phyloP scores from a whole-genome alignment of 495 filamentous ascomycete genomes.

The Alectoria sarmentosa region DNA sequence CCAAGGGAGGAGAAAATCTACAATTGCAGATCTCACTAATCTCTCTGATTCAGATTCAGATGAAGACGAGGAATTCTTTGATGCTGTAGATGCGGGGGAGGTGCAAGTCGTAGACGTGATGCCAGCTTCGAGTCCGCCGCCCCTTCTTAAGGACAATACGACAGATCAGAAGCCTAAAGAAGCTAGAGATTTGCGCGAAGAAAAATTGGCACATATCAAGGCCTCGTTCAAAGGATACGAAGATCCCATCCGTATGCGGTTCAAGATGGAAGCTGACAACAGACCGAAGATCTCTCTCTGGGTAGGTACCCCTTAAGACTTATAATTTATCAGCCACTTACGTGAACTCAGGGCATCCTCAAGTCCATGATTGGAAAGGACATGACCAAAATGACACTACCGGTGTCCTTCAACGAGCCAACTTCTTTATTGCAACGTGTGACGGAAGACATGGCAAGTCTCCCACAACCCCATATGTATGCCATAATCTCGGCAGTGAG shows the following conservation, averaged over 20 bases:
- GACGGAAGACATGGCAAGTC: slow-evolving; percentile 70
- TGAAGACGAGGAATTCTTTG: slow-evolving; percentile 91
- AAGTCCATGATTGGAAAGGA: slow-evolving; percentile 99
- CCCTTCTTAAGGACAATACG: slow-evolving; percentile 31
- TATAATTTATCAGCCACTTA: slow-evolving; percentile 26
- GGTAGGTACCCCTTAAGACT: slow-evolving; percentile 51
- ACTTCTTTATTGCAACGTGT: slow-evolving; percentile 95
- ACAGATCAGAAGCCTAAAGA: slow-evolving; percentile 33
- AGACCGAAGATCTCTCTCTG: slow-evolving; percentile 91
- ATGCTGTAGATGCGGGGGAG: slow-evolving; percentile 89
- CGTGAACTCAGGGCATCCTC: slow-evolving; percentile 65
- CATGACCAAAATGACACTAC: slow-evolving; percentile 99
- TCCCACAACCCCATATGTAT: background rate
- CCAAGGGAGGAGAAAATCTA: slow-evolving; percentile 47
- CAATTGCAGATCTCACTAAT: slow-evolving; percentile 52
- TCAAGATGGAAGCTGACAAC: slow-evolving; percentile 90
- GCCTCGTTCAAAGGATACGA: slow-evolving; percentile 87
- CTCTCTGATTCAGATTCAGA: slow-evolving; percentile 76
- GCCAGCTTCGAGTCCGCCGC: slow-evolving; percentile 42
- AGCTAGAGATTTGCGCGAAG: slow-evolving; percentile 42
- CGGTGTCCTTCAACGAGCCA: slow-evolving; percentile 97
- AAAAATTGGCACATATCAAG: slow-evolving; percentile 51
- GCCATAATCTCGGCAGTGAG: background rate
- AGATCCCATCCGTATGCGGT: slow-evolving; percentile 63
- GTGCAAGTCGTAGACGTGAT: slow-evolving; percentile 65